A percentile compares a stretch with the other conserved stretches of the same genome.
Conservation (phyloP, 441 rosid genomes). For the Jatropha podagrica region DNA sequence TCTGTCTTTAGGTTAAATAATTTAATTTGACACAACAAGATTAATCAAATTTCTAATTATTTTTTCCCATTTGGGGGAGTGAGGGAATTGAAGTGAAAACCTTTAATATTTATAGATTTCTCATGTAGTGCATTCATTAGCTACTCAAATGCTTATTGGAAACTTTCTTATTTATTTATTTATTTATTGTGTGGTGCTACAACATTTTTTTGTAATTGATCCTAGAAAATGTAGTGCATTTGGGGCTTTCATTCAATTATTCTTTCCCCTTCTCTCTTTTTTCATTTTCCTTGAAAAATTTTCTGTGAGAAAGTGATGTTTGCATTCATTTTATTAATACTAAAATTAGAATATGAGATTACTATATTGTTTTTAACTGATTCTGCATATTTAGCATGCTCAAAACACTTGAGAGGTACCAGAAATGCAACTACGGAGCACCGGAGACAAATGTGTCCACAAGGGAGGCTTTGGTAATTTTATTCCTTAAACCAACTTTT, state of each 20-base stretch:
- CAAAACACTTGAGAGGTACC: constrained; percentile 92
- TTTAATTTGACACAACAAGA: neutral
- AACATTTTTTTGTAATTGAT: no score
- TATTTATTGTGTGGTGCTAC: no score
- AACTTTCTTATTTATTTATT: no score
- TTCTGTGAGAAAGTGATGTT: neutral
- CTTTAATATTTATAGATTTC: neutral
- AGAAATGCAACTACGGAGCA: constrained; percentile 95
- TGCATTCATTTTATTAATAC: neutral
- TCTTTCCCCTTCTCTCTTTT: neutral
- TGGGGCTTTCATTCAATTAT: no score
- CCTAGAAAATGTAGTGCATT: no score
- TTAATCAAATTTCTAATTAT: neutral
- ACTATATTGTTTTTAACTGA: no score
- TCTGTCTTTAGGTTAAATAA: neutral
- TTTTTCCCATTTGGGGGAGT: neutral
- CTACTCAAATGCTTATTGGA: no score
- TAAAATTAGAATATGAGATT: neutral
- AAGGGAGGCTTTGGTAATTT: constrained; percentile 85
- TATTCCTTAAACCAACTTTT: neutral
- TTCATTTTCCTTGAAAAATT: neutral
- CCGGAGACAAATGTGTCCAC: constrained; percentile 82
- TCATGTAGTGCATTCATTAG: no score
- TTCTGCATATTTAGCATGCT: constrained; percentile 52
- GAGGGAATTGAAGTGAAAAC: neutral